Evolutionary conservation across 164 flowering plant genomes (phyloP), one percentile per base, ranked within the genome.

Genomic region (Pachysandra terminalis): DNA sequence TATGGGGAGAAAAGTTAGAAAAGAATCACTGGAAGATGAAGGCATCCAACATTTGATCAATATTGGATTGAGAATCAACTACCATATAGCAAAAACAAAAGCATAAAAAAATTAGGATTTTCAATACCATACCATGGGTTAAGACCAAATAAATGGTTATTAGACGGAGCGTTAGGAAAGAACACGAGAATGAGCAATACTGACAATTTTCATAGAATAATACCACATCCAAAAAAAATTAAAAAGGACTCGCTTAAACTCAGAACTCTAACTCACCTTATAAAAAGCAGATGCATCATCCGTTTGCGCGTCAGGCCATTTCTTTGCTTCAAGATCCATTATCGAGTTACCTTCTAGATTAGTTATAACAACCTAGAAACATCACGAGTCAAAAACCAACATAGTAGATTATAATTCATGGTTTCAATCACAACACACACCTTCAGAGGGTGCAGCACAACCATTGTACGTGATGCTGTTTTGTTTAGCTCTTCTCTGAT

Each of bases 401-500:
- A 59, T 41, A 23, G 8, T 45, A 16, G 6, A 53, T 17, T 56
- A 35, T 7, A 17, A 58, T 73, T 7, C 64, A 55, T 60, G 1
- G 64, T 27, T 5, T 25, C 16, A 37, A 59, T 25, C n/a, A 69
- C 73, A 19, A 70, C 40, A 19, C 66, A 59, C 37, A 95, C 99
- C 96, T 93, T 93, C 19, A 96, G 86, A 59, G 98, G 98, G 79
- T 90, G 75, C 60, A 91, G 71, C 60, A 96, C 99, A 67, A 93
- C 99, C 98, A 96, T 84, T 41, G 86, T 68, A 0, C 97, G 93
- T 64, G 98, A 73, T 19, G 96, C 91, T 27, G 86, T 84, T 81
- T 80, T 86, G 75, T 96, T 93, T 70, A 96, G 78, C 76, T 96
- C 99, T 81, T 96, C 99, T 70, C 99, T 80, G 28, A 93, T 76